Conservation (phyloP, 1,284 basidiomycete genomes). For the Grifola frondosa region DNA sequence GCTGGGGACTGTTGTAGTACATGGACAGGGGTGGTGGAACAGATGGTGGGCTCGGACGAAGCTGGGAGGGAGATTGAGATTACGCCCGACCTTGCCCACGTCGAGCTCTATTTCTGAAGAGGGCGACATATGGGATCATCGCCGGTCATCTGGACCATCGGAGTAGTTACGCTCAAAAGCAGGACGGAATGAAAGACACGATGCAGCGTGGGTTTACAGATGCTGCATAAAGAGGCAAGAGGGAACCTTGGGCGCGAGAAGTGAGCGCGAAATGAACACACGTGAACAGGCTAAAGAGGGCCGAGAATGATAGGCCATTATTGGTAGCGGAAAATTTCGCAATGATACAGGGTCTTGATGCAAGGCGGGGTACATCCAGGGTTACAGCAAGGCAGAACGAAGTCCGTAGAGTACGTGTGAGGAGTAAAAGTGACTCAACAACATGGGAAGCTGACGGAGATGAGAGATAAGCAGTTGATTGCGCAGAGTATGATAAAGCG, state of each 20-base stretch:
- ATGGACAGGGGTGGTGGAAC: neutral
- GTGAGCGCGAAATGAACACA: slow-evolving; percentile 24
- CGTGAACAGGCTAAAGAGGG: slow-evolving; percentile 19
- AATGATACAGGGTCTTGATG: neutral
- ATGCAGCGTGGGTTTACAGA: slow-evolving; percentile 23
- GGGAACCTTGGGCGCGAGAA: slow-evolving; percentile 16
- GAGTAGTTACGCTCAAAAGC: too few species aligned
- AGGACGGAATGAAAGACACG: slow-evolving; percentile 34
- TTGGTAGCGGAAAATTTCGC: too few species aligned
- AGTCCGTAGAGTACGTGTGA: neutral
- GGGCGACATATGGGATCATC: slow-evolving; percentile 9
- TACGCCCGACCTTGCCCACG: neutral
- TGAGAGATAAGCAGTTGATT: neutral
- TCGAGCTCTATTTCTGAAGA: slow-evolving; percentile 10
- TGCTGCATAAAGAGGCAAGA: slow-evolving; percentile 18
- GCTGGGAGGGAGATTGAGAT: slow-evolving; percentile 4
- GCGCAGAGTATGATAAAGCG: neutral
- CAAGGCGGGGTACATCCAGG: neutral
- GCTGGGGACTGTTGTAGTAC: slow-evolving; percentile 17
- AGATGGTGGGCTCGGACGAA: neutral
- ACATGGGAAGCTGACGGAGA: neutral
- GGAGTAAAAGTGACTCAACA: neutral
- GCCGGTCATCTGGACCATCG: slow-evolving; percentile 14
- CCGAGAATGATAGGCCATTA: neutral
- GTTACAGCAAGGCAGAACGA: neutral